Base-by-base conservation (phyloP, 805 yeast genomes). In the Ogataea pignaliae region DNA sequence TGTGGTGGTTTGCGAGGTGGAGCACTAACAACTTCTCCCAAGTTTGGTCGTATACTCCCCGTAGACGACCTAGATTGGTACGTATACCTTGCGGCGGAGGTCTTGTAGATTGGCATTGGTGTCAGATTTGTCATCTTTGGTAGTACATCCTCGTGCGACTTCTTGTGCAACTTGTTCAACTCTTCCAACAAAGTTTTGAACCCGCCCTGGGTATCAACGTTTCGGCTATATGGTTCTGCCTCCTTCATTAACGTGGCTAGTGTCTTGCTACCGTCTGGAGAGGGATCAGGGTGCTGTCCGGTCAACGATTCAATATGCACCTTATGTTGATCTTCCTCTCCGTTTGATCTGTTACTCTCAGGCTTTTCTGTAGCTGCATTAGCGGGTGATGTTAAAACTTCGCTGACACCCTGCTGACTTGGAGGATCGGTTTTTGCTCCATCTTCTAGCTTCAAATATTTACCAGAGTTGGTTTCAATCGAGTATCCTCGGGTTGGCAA, bases 111-210 rank as follows among this genome's bases (percentile, higher is more conserved):
- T 13, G 61, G 60, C 40, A 46, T 45, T 3, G 61, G 54, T 3
- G 52, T 48, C n/a, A 60, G 48, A 8, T 48, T 39, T 9, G 63
- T 57, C 64, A 59, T 57, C 34, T 37, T 47, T 3, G 63, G 60
- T 14, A 56, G 45, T 2, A 50, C 49, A 21, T 40, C 39, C 3
- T 49, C 46, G 13, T 29, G 29, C 10, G 45, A 38, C 3, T 42
- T 35, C 38, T 43, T 53, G 21, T 50, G 48, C 9, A 57, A 48
- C 45, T 59, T 60, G 29, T 57, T 52, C 12, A 60, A 40, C 2
- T 56, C 54, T 11, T 41, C 40, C 4, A 60, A 45, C 2, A 60
- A 42, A 17, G 58, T 59, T 16, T 53, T 52, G 43, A 59, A 58
- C 9, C 55, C 47, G 1, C 43, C 50, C 12, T 38, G 30, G 31